A percentile compares a stretch with the other conserved stretches of the same genome.
These are phyloP conservation scores for Penicillium sp. DNA, from an alignment of 2,329 filamentous ascomycete species.

Conservation along the genomic window DNA sequence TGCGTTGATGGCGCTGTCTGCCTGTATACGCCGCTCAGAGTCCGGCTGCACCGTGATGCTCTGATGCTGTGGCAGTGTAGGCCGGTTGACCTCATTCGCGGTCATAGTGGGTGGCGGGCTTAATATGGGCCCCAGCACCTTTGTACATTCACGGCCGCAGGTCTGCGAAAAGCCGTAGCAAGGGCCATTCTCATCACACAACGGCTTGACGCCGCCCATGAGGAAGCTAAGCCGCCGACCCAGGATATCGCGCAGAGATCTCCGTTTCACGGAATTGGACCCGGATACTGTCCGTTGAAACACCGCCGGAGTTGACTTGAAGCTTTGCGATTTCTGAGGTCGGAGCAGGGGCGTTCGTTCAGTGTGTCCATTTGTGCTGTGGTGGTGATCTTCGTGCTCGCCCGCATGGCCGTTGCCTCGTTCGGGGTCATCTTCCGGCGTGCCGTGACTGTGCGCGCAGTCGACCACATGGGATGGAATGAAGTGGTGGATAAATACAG, in stretches of 20 bases:
- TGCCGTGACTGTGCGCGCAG: slow-evolving; percentile 47
- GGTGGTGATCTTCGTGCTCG: slow-evolving; percentile 23
- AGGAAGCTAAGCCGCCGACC: slow-evolving; percentile 49
- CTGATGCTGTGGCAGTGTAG: slow-evolving; percentile 14
- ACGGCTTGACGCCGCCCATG: slow-evolving; percentile 48
- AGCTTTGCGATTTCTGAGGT: slow-evolving; percentile 8
- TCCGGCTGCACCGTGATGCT: slow-evolving; percentile 19
- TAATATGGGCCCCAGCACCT: slow-evolving; percentile 31
- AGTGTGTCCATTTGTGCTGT: slow-evolving; percentile 11
- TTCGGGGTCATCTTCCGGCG: slow-evolving; percentile 37
- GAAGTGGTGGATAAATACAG: slow-evolving; percentile 45
- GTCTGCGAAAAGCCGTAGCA: slow-evolving; percentile 63
- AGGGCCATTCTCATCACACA: slow-evolving; percentile 58
- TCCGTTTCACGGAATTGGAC: slow-evolving; percentile 18
- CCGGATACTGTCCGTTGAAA: slow-evolving; percentile 14
- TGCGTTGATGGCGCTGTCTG: slow-evolving; percentile 3
- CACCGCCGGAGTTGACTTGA: slow-evolving; percentile 25
- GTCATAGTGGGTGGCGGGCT: slow-evolving; percentile 4
- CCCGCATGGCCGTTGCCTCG: slow-evolving; percentile 24
- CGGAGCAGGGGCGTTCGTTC: slow-evolving; percentile 35
- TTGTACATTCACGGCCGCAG: slow-evolving; percentile 61
- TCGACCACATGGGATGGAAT: slow-evolving; percentile 52
- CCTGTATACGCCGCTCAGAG: slow-evolving; percentile 9
- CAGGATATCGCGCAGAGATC: slow-evolving; percentile 37
- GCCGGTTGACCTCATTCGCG: slow-evolving; percentile 16